phyloP scores from a whole-genome alignment of 73 alveolate species.

The Paramecium octaurelia region DNA sequence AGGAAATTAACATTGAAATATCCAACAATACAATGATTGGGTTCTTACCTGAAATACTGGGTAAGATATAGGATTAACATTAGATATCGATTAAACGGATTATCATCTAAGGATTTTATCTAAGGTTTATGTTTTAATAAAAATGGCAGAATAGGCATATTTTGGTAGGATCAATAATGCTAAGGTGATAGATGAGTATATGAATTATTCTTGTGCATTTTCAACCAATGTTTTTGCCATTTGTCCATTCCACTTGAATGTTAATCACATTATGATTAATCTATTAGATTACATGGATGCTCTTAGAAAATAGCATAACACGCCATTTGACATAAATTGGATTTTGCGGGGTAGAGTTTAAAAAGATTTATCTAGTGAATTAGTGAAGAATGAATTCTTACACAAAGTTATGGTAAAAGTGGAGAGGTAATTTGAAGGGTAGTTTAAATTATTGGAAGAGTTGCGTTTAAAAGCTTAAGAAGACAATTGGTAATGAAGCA shows the following conservation, averaged over 20 bases:
- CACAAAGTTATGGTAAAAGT: neutral
- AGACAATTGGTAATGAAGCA: neutral
- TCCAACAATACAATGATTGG: neutral
- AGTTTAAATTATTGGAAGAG: neutral
- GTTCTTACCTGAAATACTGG: neutral
- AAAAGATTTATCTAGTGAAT: neutral
- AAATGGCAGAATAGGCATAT: neutral
- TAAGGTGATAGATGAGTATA: neutral
- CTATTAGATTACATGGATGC: neutral
- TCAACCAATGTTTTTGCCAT: neutral
- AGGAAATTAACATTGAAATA: neutral
- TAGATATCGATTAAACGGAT: neutral
- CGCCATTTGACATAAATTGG: constrained; percentile 6
- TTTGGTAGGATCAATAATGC: neutral
- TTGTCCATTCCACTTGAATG: neutral
- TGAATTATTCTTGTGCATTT: neutral
- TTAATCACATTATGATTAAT: neutral
- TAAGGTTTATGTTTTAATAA: neutral
- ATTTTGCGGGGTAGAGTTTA: constrained; percentile 13
- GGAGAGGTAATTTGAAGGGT: neutral
- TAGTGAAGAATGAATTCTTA: neutral
- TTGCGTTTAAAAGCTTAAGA: neutral
- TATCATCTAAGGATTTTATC: neutral
- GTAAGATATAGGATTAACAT: neutral
- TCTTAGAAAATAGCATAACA: neutral